These are phyloP conservation scores for Ophiostoma himal-ulmi DNA, from an alignment of 2,329 filamentous ascomycete genomes.

Conservation along the genomic window DNA sequence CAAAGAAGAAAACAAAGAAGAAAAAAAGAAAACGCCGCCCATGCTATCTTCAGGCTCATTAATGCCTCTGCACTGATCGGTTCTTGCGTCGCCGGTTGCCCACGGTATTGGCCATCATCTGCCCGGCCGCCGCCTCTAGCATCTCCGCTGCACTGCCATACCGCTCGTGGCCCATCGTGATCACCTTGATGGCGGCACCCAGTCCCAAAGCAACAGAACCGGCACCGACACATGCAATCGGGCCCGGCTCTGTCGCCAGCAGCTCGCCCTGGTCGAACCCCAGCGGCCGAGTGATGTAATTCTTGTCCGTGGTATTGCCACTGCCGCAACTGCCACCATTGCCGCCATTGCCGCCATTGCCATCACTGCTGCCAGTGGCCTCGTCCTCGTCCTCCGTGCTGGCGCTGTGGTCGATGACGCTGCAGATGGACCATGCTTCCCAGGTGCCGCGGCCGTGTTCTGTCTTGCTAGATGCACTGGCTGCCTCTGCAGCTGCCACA, in stretches of 20 bases:
- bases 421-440: slow-evolving; percentile 51
- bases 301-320: slow-evolving; percentile 11
- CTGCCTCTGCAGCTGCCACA: not conserved
- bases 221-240: slow-evolving; percentile 56
- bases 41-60: not conserved
- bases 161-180: slow-evolving; percentile 60
- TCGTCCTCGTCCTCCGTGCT: slow-evolving; percentile 33
- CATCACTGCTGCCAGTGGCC: slow-evolving; percentile 35
- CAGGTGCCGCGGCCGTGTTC: slow-evolving; percentile 32
- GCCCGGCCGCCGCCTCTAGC: slow-evolving; percentile 29
- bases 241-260: slow-evolving; percentile 59
- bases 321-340: not conserved
- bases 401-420: slow-evolving; percentile 40
- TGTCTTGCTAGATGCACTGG: not conserved
- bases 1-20: not conserved
- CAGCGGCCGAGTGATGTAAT: slow-evolving; percentile 37
- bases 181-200: slow-evolving; percentile 66
- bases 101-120: slow-evolving; percentile 31
- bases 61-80: slow-evolving; percentile 14
- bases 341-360: not conserved
- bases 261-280: slow-evolving; percentile 34
- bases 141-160: slow-evolving; percentile 45
- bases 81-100: slow-evolving; percentile 35
- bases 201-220: slow-evolving; percentile 63
- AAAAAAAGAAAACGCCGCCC: slow-evolving; percentile 7